phyloP scores from a whole-genome alignment of 768 basidiomycete species.

The Terana coerulea region DNA sequence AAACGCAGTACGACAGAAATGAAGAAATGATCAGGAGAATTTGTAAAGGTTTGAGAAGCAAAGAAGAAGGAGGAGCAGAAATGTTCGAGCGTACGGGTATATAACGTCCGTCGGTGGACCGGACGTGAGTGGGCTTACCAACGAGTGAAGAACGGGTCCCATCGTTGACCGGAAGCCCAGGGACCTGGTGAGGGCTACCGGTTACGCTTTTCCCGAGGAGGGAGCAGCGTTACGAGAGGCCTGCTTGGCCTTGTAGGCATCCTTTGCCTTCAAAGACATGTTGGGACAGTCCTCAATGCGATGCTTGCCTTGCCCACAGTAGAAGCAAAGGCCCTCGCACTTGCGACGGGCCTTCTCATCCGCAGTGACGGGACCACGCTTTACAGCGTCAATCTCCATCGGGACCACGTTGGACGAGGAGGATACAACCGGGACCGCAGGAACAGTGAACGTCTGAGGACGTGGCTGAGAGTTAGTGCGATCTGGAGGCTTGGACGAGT shows the following conservation, averaged over 20 bases:
- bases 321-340: slow-evolving; percentile 30
- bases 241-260: neutral
- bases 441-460: neutral
- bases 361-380: slow-evolving; percentile 25
- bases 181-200: slow-evolving; percentile 18
- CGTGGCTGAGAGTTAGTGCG: neutral
- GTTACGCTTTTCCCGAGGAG: slow-evolving; percentile 26
- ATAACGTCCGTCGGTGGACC: neutral
- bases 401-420: slow-evolving; percentile 5
- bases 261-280: slow-evolving; percentile 2
- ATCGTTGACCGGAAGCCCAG: slow-evolving; percentile 17
- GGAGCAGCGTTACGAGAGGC: slow-evolving; percentile 3
- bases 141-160: slow-evolving; percentile 9
- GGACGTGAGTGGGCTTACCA: slow-evolving; percentile 6
- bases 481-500: neutral
- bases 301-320: slow-evolving; percentile 33
- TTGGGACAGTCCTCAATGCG: slow-evolving; percentile 25
- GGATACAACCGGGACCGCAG: neutral
- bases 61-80: neutral
- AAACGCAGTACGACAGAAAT: slow-evolving; percentile 23
- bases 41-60: neutral
- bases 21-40: slow-evolving; percentile 23
- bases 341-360: slow-evolving; percentile 24
- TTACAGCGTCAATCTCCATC: slow-evolving; percentile 18
- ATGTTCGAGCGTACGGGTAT: slow-evolving; percentile 1